Percentiles rank a stretch among this genome's conserved stretches.
These are phyloP conservation scores for Serendipita indica DNA, from an alignment of 768 basidiomycete genomes.

Conservation along the genomic window DNA sequence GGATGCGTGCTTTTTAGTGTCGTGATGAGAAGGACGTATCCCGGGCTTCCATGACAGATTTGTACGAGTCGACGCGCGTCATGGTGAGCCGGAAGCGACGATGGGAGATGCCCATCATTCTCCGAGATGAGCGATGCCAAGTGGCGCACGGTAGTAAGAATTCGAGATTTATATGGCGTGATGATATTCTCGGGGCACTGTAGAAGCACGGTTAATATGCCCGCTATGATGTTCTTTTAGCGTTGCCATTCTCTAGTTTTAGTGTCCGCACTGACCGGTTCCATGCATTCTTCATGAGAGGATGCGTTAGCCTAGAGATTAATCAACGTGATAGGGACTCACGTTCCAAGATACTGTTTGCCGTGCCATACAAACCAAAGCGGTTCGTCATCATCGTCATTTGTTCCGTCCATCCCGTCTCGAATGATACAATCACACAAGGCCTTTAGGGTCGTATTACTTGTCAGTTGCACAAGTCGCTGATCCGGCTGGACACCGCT, in stretches of 20 bases:
- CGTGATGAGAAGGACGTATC: slow-evolving; percentile 9
- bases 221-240: slow-evolving; percentile 5
- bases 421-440: background rate
- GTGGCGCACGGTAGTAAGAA: slow-evolving; percentile 2
- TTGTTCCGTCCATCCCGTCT: slow-evolving; percentile 2
- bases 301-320: background rate
- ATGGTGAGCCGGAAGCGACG: slow-evolving; percentile 12
- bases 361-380: slow-evolving; percentile 11
- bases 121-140: slow-evolving; percentile 4
- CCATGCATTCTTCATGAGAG: slow-evolving; percentile 9
- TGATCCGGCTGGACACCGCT: background rate
- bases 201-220: slow-evolving; percentile 12
- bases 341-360: slow-evolving; percentile 12
- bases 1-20: slow-evolving; percentile 10
- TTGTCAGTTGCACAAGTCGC: slow-evolving; percentile 1
- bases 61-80: slow-evolving; percentile 12
- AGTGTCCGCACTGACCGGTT: background rate
- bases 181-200: slow-evolving; percentile 11
- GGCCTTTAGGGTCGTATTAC: background rate
- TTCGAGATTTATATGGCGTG: background rate
- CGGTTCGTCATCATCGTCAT: background rate
- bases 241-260: no score
- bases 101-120: slow-evolving; percentile 12
- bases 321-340: background rate
- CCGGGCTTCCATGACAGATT: slow-evolving; percentile 13